These are phyloP conservation scores for Citrus trifoliata DNA, from an alignment of 345 rosid genomes.

Conservation along the genomic window DNA sequence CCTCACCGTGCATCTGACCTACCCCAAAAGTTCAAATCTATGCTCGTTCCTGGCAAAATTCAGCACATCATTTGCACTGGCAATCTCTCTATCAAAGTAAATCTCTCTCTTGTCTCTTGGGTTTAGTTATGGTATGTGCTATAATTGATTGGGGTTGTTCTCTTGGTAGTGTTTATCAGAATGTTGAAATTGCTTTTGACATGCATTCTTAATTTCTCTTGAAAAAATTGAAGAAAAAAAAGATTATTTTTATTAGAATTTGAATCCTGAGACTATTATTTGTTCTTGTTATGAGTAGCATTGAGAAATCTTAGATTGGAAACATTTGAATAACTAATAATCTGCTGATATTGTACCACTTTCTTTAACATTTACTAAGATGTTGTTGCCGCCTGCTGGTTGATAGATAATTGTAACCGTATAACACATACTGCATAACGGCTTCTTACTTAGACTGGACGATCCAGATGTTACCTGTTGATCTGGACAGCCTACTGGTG, in stretches of 20 bases:
- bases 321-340: not conserved
- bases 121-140: not conserved
- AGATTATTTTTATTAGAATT: not conserved
- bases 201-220: not conserved
- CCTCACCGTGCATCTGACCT: conserved; percentile 43
- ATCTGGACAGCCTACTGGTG: not conserved
- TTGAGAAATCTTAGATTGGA: not conserved
- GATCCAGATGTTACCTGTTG: not conserved
- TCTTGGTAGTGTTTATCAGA: not conserved
- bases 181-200: not conserved
- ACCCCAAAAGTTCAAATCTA: conserved; percentile 41
- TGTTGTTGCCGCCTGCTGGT: not conserved
- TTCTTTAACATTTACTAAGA: not conserved
- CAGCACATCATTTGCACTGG: conserved; percentile 44
- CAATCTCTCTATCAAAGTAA: conserved; percentile 39
- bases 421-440: not conserved
- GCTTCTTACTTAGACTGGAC: not conserved
- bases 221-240: not conserved
- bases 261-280: not conserved
- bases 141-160: not conserved
- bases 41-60: conserved; percentile 47
- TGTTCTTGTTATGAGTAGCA: not conserved
- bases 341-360: not conserved
- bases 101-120: not conserved
- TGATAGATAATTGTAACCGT: not conserved